Percentiles rank a stretch among this genome's conserved stretches.
Evolutionary conservation across 1,139 yeast genomes (phyloP).

Genomic region (Starmera stellimalicola): DNA sequence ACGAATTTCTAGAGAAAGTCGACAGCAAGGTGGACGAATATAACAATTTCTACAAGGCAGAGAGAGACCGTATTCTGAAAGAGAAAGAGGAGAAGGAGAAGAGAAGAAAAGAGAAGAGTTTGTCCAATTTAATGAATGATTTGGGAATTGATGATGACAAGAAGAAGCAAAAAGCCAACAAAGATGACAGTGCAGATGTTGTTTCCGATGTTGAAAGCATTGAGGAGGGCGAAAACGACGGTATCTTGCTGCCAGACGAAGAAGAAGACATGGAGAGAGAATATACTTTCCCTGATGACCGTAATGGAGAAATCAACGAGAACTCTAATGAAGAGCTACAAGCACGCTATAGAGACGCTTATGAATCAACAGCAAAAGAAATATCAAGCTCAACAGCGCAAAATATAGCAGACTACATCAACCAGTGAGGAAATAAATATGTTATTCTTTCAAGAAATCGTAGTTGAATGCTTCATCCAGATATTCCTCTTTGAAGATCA

Average conservation of each 20-base stretch:
- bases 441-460: not conserved
- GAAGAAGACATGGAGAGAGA: constrained; percentile 45
- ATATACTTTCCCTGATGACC: constrained; percentile 68
- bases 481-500: constrained; percentile 46
- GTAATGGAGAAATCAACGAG: constrained; percentile 48
- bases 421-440: constrained; percentile 16
- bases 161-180: constrained; percentile 11
- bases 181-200: constrained; percentile 48
- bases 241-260: constrained; percentile 54
- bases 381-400: constrained; percentile 63
- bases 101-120: constrained; percentile 59
- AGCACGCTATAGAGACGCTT: constrained; percentile 63
- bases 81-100: constrained; percentile 73
- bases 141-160: constrained; percentile 50
- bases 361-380: constrained; percentile 51
- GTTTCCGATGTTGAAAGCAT: constrained; percentile 56
- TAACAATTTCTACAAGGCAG: constrained; percentile 72
- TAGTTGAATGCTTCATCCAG: constrained; percentile 11
- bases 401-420: constrained; percentile 58
- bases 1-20: constrained; percentile 75
- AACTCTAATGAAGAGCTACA: constrained; percentile 46
- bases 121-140: constrained; percentile 73
- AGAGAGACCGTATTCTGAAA: constrained; percentile 72
- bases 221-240: constrained; percentile 51
- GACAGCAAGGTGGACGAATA: constrained; percentile 86